Base-by-base conservation (phyloP, 2,329 filamentous ascomycete genomes). In the Paecilomyces formosus region DNA sequence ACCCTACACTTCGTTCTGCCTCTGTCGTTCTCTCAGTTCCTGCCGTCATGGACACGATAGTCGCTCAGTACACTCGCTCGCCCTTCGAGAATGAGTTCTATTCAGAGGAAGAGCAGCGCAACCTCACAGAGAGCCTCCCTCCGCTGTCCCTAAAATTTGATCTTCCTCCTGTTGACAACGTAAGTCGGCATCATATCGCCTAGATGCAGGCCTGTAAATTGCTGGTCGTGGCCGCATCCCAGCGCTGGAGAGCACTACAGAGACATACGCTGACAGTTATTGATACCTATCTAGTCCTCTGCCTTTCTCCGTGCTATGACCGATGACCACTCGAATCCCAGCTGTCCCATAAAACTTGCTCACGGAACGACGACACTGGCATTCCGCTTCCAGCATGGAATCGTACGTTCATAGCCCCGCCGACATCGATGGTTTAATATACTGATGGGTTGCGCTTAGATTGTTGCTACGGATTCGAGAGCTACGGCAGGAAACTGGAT, bases 401-500 rank as follows among this genome's bases (percentile, higher is more conserved):
- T 99, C 79, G 72, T 75, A 75, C 63, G 71, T 64, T 53, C 15
- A 53, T 59, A 22, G 35, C 21, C 33, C 54, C 52, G 31, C 12
- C 56, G 55, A 26, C 53, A 11, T 45, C 18, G 26, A 28, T 30
- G n/a, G 22, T 51, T 11, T 28, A 51, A n/a, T n/a, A 35, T 61
- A 33, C 53, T 50, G 22, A 55, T 31, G n/a, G 18, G 24, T 15
- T 15, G 31, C 26, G 11, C 24, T n/a, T 64, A 75, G 72, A 95
- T 99, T 72, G 93, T 99, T 56, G 93, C 93, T 57, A 99, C 94
- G 60, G 94, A 99, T 80, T 99, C 94, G 61, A 87, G 94, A 79
- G 94, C 94, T 61, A 96, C 94, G 54, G 93, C 94, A 30, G 94
- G 94, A 71, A 95, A 94, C 85, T 99, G 94, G 94, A 99, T 99